These are phyloP conservation scores for Penicillium sp. DNA, from an alignment of 2,329 filamentous ascomycete genomes.

Conservation along the genomic window DNA sequence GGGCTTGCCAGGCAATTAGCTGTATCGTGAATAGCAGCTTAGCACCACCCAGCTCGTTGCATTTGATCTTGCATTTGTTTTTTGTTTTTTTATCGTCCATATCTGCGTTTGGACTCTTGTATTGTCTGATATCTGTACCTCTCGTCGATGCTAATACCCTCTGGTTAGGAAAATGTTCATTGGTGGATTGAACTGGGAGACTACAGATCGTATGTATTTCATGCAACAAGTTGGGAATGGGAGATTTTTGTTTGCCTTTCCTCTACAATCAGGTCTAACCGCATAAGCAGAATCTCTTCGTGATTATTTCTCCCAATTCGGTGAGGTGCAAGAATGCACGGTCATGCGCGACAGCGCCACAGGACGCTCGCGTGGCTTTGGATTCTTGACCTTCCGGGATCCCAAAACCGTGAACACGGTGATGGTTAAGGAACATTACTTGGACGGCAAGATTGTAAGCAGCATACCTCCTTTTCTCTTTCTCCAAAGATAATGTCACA, in stretches of 20 bases:
- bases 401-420: constrained; percentile 98
- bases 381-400: constrained; percentile 97
- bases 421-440: constrained; percentile 98
- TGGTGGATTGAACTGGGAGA: constrained; percentile 98
- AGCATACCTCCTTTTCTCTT: too few species aligned
- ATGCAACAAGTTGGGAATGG: constrained; percentile 7
- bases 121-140: constrained; percentile 3
- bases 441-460: constrained; percentile 96
- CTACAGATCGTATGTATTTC: constrained; percentile 81
- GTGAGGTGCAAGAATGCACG: constrained; percentile 95
- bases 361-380: constrained; percentile 91
- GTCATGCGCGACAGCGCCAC: constrained; percentile 98
- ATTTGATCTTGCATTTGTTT: background rate
- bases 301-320: constrained; percentile 97
- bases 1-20: constrained; percentile 13
- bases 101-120: background rate
- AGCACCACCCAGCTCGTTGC: constrained; percentile 19
- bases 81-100: background rate
- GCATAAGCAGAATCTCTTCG: constrained; percentile 78
- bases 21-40: constrained; percentile 28
- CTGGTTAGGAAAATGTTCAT: constrained; percentile 96
- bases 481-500: too few species aligned
- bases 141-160: constrained; percentile 36
- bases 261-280: too few species aligned
- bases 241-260: too few species aligned